Evolutionary conservation across 164 flowering plant genomes (phyloP).

Genomic region (Chloranthus sessilifolius): DNA sequence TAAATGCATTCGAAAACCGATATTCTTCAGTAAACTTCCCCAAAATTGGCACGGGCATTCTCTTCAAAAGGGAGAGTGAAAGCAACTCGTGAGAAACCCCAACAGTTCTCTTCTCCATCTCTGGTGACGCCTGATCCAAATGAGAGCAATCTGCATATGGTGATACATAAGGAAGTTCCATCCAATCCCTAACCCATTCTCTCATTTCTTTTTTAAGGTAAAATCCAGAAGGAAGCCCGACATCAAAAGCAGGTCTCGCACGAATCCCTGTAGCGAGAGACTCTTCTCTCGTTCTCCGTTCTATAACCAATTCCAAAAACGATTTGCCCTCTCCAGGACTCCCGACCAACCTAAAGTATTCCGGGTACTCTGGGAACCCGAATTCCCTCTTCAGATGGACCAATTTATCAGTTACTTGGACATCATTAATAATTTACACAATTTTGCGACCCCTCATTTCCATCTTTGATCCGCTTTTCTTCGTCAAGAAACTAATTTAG

Average conservation of each 20-base stretch:
- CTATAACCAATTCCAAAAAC: slow-evolving; percentile 71
- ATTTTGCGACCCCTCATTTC: slow-evolving; percentile 70
- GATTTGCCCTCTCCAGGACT: slow-evolving; percentile 63
- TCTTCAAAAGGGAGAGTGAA: slow-evolving; percentile 61
- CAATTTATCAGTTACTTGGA: slow-evolving; percentile 70
- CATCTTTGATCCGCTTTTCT: slow-evolving; percentile 44
- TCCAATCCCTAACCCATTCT: slow-evolving; percentile 95
- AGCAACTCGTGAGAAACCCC: slow-evolving; percentile 89
- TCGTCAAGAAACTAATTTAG: slow-evolving; percentile 51
- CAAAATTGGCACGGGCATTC: slow-evolving; percentile 74
- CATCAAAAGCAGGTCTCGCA: slow-evolving; percentile 58
- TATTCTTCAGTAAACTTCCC: slow-evolving; percentile 81
- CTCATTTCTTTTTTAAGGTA: slow-evolving; percentile 80
- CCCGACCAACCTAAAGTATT: slow-evolving; percentile 61
- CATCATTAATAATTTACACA: slow-evolving; percentile 92
- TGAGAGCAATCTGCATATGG: slow-evolving; percentile 68
- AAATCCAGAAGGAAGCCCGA: slow-evolving; percentile 64
- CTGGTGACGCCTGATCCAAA: slow-evolving; percentile 57
- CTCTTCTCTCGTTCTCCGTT: slow-evolving; percentile 77
- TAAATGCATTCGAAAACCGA: slow-evolving; percentile 73
- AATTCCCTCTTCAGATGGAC: slow-evolving; percentile 85
- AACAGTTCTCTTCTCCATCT: slow-evolving; percentile 92
- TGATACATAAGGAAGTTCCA: slow-evolving; percentile 81
- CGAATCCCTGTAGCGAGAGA: slow-evolving; percentile 52
- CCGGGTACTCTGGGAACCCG: slow-evolving; percentile 72